These are phyloP conservation scores for Didymosphaeria variabile DNA, from an alignment of 2,329 filamentous ascomycete genomes.

Conservation along the genomic window DNA sequence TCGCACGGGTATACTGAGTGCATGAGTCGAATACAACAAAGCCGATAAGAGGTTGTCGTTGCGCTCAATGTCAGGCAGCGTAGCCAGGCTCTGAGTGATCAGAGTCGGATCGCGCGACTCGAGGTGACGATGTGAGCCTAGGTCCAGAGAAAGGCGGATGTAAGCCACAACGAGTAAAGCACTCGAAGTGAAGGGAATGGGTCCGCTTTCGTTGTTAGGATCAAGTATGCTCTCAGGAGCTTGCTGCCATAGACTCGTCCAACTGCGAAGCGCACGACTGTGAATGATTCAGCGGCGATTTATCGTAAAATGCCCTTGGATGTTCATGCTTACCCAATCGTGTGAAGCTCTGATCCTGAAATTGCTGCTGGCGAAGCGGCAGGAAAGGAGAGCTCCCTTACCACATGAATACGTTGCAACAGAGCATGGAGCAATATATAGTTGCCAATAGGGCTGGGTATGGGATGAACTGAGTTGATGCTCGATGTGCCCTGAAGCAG, in stretches of 20 bases:
- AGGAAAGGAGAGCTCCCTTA: slow-evolving; percentile 38
- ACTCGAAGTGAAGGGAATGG: slow-evolving; percentile 55
- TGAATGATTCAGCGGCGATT: not conserved
- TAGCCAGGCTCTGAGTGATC: slow-evolving; percentile 53
- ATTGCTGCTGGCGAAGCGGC: slow-evolving; percentile 30
- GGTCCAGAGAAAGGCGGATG: slow-evolving; percentile 57
- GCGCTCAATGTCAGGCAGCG: slow-evolving; percentile 55
- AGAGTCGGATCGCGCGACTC: slow-evolving; percentile 55
- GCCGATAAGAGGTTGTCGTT: slow-evolving; percentile 61
- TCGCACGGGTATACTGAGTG: slow-evolving; percentile 64
- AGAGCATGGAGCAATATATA: slow-evolving; percentile 43
- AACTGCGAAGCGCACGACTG: slow-evolving; percentile 42
- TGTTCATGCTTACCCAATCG: slow-evolving; percentile 23
- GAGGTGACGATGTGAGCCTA: slow-evolving; percentile 55
- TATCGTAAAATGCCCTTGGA: not conserved
- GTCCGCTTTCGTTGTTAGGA: slow-evolving; percentile 48
- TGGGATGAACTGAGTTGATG: slow-evolving; percentile 31
- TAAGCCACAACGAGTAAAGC: slow-evolving; percentile 59
- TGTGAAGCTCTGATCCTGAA: slow-evolving; percentile 32
- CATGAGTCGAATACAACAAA: slow-evolving; percentile 63
- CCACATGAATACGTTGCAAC: slow-evolving; percentile 40
- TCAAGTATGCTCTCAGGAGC: slow-evolving; percentile 48
- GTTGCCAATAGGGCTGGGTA: slow-evolving; percentile 43
- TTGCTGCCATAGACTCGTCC: slow-evolving; percentile 48
- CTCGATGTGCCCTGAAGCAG: slow-evolving; percentile 31